Evolutionary conservation across 495 filamentous ascomycete genomes (phyloP).

Genomic region (Aspergillus diversus): DNA sequence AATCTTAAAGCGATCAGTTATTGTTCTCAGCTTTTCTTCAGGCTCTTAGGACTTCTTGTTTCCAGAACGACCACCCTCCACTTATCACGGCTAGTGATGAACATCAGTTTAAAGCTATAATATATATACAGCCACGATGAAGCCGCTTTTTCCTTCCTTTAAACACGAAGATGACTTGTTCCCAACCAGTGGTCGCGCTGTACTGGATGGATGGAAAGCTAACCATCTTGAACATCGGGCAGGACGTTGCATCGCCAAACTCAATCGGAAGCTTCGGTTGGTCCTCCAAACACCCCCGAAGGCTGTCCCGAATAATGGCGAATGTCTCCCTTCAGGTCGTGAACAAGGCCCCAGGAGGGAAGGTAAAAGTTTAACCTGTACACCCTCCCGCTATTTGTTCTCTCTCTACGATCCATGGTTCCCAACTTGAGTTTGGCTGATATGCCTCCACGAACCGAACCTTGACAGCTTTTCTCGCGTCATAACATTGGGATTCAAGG

Average conservation of each 20-base stretch:
- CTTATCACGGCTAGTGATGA: too few relatives aligned
- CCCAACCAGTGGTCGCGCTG: too few relatives aligned
- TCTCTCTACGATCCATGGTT: neutral
- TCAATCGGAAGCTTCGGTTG: conserved; percentile 18
- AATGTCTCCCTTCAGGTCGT: neutral
- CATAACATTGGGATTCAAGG: neutral
- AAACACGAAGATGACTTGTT: neutral
- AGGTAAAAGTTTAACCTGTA: conserved; percentile 1
- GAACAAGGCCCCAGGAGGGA: neutral
- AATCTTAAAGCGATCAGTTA: neutral
- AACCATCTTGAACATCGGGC: neutral
- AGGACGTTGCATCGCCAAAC: conserved; percentile 13
- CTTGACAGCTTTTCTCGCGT: neutral
- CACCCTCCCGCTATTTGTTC: neutral
- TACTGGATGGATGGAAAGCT: too few relatives aligned
- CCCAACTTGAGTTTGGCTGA: neutral
- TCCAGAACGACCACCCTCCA: too few relatives aligned
- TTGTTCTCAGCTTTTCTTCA: too few relatives aligned
- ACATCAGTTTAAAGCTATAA: too few relatives aligned
- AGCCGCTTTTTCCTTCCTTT: neutral
- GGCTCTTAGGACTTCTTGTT: too few relatives aligned
- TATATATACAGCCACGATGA: too few relatives aligned
- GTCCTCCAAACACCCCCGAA: neutral
- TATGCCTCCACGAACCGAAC: neutral
- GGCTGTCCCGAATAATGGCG: neutral